These are phyloP conservation scores for Rhypophila decipiens DNA, from an alignment of 495 filamentous ascomycete species.

Conservation along the genomic window DNA sequence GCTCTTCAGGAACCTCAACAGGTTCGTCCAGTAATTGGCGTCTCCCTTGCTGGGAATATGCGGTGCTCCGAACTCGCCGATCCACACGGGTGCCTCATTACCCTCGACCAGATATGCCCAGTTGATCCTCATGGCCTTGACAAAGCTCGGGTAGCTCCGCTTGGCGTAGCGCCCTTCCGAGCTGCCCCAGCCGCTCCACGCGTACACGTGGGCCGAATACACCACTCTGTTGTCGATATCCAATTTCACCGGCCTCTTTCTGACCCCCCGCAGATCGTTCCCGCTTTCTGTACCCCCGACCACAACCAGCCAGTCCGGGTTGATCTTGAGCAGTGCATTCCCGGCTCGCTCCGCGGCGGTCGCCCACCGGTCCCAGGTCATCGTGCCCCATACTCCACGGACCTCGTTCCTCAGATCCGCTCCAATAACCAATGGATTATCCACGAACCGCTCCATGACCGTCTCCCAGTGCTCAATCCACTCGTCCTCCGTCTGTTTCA, in stretches of 20 bases:
- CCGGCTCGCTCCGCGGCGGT: conserved; percentile 50
- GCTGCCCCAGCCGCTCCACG: conserved; percentile 58
- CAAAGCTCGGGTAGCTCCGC: conserved; percentile 50
- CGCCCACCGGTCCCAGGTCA: conserved; percentile 54
- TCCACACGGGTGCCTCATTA: conserved; percentile 54
- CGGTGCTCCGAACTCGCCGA: conserved; percentile 54
- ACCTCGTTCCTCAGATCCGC: conserved; percentile 57
- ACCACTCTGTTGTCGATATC: conserved; percentile 46
- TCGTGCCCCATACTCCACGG: conserved; percentile 55
- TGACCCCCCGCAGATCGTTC: conserved; percentile 49
- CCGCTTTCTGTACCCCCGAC: conserved; percentile 55
- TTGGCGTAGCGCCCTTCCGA: conserved; percentile 43
- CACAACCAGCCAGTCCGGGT: conserved; percentile 55
- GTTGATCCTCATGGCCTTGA: conserved; percentile 50
- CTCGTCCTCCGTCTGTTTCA: conserved; percentile 49
- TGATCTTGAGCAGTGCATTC: conserved; percentile 47
- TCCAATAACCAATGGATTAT: conserved; percentile 50
- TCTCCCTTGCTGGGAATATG: conserved; percentile 42
- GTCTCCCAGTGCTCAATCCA: conserved; percentile 57
- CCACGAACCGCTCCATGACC: conserved; percentile 45
- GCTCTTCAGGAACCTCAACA: conserved; percentile 45
- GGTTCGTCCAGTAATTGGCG: conserved; percentile 52
- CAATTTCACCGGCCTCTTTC: conserved; percentile 44
- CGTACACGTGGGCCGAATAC: conserved; percentile 57
- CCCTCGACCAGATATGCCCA: conserved; percentile 55